phyloP scores from a whole-genome alignment of 352 stramenopile species.

The Pythium chondricola region DNA sequence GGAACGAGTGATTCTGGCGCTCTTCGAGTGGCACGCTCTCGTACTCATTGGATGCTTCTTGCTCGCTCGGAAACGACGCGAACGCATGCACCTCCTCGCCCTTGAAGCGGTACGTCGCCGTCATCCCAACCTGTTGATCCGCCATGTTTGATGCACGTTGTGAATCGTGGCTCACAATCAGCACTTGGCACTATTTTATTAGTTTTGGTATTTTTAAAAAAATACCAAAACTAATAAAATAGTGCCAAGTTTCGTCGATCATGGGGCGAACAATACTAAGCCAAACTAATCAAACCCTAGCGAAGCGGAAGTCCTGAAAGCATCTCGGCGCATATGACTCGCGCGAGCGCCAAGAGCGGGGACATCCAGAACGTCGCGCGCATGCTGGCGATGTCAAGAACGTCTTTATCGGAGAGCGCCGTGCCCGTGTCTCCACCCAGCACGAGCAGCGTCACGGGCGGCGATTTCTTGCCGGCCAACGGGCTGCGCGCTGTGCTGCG shows the following conservation, averaged over 20 bases:
- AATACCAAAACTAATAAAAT: too few relatives aligned
- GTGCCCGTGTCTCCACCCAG: background rate
- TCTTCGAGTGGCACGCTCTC: constrained; percentile 26
- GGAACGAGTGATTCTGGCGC: constrained; percentile 59
- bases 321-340: too few relatives aligned
- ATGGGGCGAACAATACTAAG: background rate
- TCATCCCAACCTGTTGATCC: constrained; percentile 27
- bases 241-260: too few relatives aligned
- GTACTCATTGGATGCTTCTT: constrained; percentile 70
- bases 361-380: background rate
- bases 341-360: background rate
- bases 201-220: too few relatives aligned
- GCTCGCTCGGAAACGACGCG: constrained; percentile 48
- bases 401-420: background rate
- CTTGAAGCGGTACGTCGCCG: constrained; percentile 58
- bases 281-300: background rate
- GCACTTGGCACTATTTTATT: too few relatives aligned
- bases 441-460: background rate
- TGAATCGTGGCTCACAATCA: too few relatives aligned
- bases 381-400: background rate
- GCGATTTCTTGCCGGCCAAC: constrained; percentile 6
- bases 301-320: too few relatives aligned
- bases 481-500: constrained; percentile 45
- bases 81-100: constrained; percentile 63
- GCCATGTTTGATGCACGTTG: too few relatives aligned